These are phyloP conservation scores for Spizellomyces sp. DNA, from an alignment of 192 early-diverging fungal species.

Conservation along the genomic window DNA sequence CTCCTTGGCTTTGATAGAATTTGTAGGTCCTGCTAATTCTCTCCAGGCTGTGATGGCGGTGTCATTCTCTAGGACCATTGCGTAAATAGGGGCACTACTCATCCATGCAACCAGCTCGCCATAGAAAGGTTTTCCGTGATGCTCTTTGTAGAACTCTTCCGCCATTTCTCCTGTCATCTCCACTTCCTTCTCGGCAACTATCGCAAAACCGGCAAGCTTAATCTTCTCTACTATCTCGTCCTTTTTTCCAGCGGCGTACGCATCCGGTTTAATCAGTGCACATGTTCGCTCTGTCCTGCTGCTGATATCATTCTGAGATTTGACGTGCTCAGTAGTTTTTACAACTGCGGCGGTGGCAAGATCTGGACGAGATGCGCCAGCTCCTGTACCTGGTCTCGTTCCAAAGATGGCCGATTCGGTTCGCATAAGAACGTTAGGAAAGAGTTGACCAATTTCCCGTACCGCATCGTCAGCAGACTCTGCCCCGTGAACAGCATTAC, in stretches of 20 bases:
- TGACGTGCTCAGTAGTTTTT: background rate
- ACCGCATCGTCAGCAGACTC: slow-evolving; percentile 45
- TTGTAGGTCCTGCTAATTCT: slow-evolving; percentile 58
- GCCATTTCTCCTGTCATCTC: slow-evolving; percentile 41
- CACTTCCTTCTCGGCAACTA: slow-evolving; percentile 48
- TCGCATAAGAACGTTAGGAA: slow-evolving; percentile 40
- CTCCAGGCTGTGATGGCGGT: slow-evolving; percentile 58
- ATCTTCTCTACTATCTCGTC: slow-evolving; percentile 51
- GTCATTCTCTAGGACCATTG: slow-evolving; percentile 57
- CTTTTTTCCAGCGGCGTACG: slow-evolving; percentile 48
- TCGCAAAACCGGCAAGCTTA: slow-evolving; percentile 36
- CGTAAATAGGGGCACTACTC: slow-evolving; percentile 58
- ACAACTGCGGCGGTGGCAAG: background rate
- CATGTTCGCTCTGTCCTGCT: slow-evolving; percentile 41
- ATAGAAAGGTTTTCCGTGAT: slow-evolving; percentile 43
- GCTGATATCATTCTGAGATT: background rate
- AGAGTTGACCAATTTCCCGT: slow-evolving; percentile 52
- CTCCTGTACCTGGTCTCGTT: slow-evolving; percentile 24
- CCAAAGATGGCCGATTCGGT: slow-evolving; percentile 15
- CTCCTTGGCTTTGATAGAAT: slow-evolving; percentile 58
- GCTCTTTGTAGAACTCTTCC: slow-evolving; percentile 53
- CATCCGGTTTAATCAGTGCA: slow-evolving; percentile 61
- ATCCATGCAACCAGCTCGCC: slow-evolving; percentile 56
- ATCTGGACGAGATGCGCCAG: slow-evolving; percentile 8
- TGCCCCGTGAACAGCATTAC: slow-evolving; percentile 60